A percentile compares a stretch with the other conserved stretches of the same genome.
phyloP scores from a whole-genome alignment of 441 rosid genomes.

The Daphne laureola region DNA sequence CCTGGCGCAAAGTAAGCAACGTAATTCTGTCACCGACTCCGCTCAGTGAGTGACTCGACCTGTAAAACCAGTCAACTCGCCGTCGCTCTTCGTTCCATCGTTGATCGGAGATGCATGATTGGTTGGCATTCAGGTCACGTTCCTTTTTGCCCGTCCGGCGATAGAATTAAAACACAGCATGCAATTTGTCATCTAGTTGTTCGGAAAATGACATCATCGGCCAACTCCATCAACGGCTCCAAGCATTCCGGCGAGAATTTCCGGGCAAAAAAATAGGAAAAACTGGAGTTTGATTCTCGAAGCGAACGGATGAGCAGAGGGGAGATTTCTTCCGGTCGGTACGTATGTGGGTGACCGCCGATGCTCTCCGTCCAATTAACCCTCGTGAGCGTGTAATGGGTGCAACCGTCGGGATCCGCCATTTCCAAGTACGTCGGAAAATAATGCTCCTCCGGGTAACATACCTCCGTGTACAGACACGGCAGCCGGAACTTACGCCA shows the following conservation, averaged over 20 bases:
- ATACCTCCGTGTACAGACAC: slow-evolving; percentile 35
- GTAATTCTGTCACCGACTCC: too few species aligned
- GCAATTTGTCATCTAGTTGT: slow-evolving; percentile 37
- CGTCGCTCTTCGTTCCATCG: too few species aligned
- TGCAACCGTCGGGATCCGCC: slow-evolving; percentile 56
- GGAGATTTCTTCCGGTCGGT: slow-evolving; percentile 36
- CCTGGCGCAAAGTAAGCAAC: too few species aligned
- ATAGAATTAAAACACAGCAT: too few species aligned
- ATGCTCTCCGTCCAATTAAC: slow-evolving; percentile 71
- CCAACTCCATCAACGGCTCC: slow-evolving; percentile 54
- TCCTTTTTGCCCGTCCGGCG: too few species aligned
- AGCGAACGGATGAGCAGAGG: slow-evolving; percentile 31
- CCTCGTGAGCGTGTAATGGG: slow-evolving; percentile 50
- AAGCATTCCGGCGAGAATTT: slow-evolving; percentile 61
- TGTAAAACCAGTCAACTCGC: too few species aligned
- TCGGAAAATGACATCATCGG: slow-evolving; percentile 52
- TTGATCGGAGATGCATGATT: too few species aligned
- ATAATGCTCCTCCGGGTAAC: slow-evolving; percentile 85
- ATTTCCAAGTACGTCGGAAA: slow-evolving; percentile 69
- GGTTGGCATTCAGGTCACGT: too few species aligned
- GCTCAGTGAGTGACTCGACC: too few species aligned
- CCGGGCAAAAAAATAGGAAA: slow-evolving; percentile 54
- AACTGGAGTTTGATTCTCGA: slow-evolving; percentile 40
- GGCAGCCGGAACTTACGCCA: slow-evolving; percentile 74
- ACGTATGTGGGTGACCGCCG: slow-evolving; percentile 61